Evolutionary conservation across 1,284 basidiomycete genomes (phyloP), one percentile per base, ranked within the genome.

Genomic region (Leccinum solheimii): DNA sequence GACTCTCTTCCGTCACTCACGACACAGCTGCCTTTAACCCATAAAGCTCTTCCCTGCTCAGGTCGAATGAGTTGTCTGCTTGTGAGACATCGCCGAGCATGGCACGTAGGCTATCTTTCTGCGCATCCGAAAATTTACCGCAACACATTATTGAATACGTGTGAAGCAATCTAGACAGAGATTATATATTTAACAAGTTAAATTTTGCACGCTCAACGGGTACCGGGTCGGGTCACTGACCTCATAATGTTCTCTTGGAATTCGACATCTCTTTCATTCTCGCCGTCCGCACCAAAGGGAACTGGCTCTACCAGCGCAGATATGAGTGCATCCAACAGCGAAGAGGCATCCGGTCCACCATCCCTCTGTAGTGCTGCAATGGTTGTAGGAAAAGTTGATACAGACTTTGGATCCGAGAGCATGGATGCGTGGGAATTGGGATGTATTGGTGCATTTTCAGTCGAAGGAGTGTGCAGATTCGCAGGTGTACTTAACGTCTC

Each of bases 241-340:
- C 86, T 81, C 16, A 91, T 70, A 0, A 88, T 79, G 72, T 95
- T 95, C 76, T 96, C 94, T 70, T 90, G 86, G 62, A 90, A 92
- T 68, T 96, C 92, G 4, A 78, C 70, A 74, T 97, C 95, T 7
- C 79, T 79, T 23, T 85, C 85, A 34, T 77, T 74, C 67, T 92
- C 90, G 6, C 90, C 93, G 65, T 92, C 86, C 3, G 79, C 79
- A 0, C 90, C 91, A 57, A 84, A 80, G 3, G 89, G 88, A 40
- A 86, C 66, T 57, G 90, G 83, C 30, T 78, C 70, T 7, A 79
- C 79, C 9, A 91, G 71, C 4, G 78, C 76, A 40, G 73, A 70
- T 48, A 85, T 69, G 14, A 84, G 66, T 68, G 72, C 67, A 26
- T 75, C 64, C 45, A 83, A 66, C 19, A 92, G 56, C 9, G 72